Percentiles rank a stretch among this genome's conserved stretches.
phyloP scores from a whole-genome alignment of 2,329 filamentous ascomycete genomes.

The Polytolypa hystricis region DNA sequence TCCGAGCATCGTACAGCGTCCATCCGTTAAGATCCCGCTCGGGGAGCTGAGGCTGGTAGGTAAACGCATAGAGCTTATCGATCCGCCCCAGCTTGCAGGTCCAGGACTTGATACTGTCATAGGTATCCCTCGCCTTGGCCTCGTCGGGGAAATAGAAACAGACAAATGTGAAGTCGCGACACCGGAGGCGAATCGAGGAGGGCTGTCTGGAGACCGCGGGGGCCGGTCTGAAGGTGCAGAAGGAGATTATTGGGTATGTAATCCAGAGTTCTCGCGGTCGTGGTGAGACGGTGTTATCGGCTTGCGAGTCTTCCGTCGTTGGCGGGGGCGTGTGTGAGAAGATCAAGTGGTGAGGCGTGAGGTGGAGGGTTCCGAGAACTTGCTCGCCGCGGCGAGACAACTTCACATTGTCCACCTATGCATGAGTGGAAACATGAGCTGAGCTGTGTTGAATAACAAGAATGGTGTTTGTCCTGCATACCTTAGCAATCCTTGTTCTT shows the following conservation, averaged over 20 bases:
- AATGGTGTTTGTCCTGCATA: background rate
- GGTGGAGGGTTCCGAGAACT: slow-evolving; percentile 49
- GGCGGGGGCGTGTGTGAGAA: slow-evolving; percentile 45
- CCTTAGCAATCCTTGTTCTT: slow-evolving; percentile 13
- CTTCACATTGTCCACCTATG: slow-evolving; percentile 45
- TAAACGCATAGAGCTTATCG: slow-evolving; percentile 85
- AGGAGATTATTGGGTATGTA: slow-evolving; percentile 81
- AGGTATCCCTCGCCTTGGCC: slow-evolving; percentile 66
- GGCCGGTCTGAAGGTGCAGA: slow-evolving; percentile 66
- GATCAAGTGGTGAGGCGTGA: slow-evolving; percentile 54
- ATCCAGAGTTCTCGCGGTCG: slow-evolving; percentile 72
- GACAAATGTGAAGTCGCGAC: slow-evolving; percentile 88
- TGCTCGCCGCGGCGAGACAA: slow-evolving; percentile 46
- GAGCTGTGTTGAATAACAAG: background rate
- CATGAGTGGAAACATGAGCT: background rate
- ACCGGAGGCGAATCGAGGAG: slow-evolving; percentile 75
- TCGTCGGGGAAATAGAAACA: slow-evolving; percentile 78
- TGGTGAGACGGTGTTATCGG: slow-evolving; percentile 29
- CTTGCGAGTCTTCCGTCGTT: slow-evolving; percentile 23
- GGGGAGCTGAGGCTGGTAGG: slow-evolving; percentile 61
- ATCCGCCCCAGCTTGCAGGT: slow-evolving; percentile 74
- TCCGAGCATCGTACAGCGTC: slow-evolving; percentile 71
- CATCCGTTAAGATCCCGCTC: slow-evolving; percentile 71
- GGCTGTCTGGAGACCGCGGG: slow-evolving; percentile 57
- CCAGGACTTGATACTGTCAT: slow-evolving; percentile 69